These are phyloP conservation scores for Thelephora ganbajun DNA, from an alignment of 768 basidiomycete species.

Conservation along the genomic window DNA sequence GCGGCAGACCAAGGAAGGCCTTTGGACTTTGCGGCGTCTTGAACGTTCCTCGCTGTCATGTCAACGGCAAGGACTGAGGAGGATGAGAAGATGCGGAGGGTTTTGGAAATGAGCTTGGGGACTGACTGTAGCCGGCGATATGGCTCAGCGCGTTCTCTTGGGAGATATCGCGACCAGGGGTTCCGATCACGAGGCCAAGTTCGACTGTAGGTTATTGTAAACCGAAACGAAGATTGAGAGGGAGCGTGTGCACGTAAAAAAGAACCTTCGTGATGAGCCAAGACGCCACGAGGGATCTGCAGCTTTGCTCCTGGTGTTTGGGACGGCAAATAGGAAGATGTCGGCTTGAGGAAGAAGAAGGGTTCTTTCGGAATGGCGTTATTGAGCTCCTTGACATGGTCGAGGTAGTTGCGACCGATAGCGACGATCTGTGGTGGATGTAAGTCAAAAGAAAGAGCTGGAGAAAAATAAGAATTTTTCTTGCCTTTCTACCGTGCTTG, in stretches of 20 bases:
- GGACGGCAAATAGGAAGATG: slow-evolving; percentile 68
- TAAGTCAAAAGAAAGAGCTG: not conserved
- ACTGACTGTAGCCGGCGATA: slow-evolving; percentile 84
- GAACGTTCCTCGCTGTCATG: slow-evolving; percentile 92
- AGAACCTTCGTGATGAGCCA: slow-evolving; percentile 85
- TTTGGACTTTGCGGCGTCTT: slow-evolving; percentile 82
- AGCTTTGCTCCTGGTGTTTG: slow-evolving; percentile 43
- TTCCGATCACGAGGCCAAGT: slow-evolving; percentile 93
- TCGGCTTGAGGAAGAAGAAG: slow-evolving; percentile 98
- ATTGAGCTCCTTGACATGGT: slow-evolving; percentile 84
- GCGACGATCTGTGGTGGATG: slow-evolving; percentile 60
- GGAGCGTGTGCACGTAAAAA: not conserved
- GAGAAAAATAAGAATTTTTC: not conserved
- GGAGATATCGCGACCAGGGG: slow-evolving; percentile 69
- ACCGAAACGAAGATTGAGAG: not conserved
- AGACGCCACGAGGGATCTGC: slow-evolving; percentile 74
- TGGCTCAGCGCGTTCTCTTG: slow-evolving; percentile 58
- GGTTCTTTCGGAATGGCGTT: slow-evolving; percentile 87
- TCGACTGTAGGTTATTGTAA: slow-evolving; percentile 45
- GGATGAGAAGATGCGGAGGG: not conserved
- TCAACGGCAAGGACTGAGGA: slow-evolving; percentile 77
- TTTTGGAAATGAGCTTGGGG: not conserved
- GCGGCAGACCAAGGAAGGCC: slow-evolving; percentile 97
- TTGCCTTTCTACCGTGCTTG: slow-evolving; percentile 33
- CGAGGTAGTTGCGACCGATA: slow-evolving; percentile 89